Percentiles rank a stretch among this genome's conserved stretches.
Evolutionary conservation across 306 rosid genomes (phyloP).

Genomic region (Gynostemma pentaphyllum): DNA sequence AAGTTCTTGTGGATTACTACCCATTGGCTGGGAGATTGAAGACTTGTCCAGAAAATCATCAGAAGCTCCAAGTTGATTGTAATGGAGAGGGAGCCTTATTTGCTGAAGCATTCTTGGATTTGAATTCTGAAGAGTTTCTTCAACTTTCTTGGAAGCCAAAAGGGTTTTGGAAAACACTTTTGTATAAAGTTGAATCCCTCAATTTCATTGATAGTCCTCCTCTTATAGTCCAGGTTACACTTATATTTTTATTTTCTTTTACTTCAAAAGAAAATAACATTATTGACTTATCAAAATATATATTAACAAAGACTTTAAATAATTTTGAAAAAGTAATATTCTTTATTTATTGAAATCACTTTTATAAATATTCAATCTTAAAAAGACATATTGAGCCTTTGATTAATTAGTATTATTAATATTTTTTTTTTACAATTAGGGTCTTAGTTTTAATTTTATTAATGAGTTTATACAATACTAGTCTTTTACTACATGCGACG

Average conservation of each 20-base stretch:
- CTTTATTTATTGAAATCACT: too few species aligned
- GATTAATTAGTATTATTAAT: too few species aligned
- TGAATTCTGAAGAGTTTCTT: slow-evolving; percentile 37
- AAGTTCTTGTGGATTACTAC: slow-evolving; percentile 66
- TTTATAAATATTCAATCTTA: too few species aligned
- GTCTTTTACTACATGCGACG: too few species aligned
- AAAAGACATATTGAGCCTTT: too few species aligned
- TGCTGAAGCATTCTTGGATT: slow-evolving; percentile 64
- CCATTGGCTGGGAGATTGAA: slow-evolving; percentile 81
- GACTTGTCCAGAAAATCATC: slow-evolving; percentile 17
- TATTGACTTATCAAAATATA: too few species aligned
- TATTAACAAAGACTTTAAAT: too few species aligned
- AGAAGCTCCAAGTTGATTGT: slow-evolving; percentile 65
- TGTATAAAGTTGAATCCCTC: slow-evolving; percentile 42
- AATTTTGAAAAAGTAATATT: too few species aligned
- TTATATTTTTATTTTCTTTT: background rate
- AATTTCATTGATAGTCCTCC: slow-evolving; percentile 71
- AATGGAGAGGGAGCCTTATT: slow-evolving; percentile 73
- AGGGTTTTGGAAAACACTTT: slow-evolving; percentile 55
- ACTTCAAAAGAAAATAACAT: background rate
- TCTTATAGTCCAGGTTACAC: slow-evolving; percentile 61
- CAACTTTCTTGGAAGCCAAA: slow-evolving; percentile 39
- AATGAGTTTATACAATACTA: too few species aligned
- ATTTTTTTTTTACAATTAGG: too few species aligned
- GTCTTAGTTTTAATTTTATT: too few species aligned